phyloP scores from a whole-genome alignment of 2,329 filamentous ascomycete genomes.

The Sporothrix pseudoabietina region DNA sequence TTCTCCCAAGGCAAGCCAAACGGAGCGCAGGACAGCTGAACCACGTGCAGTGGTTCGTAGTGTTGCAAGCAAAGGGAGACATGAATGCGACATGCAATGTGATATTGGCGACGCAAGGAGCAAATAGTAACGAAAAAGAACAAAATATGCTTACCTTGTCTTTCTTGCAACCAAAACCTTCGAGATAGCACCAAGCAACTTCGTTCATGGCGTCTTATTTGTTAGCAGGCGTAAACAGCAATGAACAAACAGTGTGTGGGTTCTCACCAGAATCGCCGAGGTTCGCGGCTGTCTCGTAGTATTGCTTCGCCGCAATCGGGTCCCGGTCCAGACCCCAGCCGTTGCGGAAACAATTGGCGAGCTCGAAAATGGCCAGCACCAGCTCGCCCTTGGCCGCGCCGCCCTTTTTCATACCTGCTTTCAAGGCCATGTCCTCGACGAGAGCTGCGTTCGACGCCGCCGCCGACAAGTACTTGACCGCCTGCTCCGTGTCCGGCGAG shows the following conservation, averaged over 20 bases:
- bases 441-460: slow-evolving; percentile 88
- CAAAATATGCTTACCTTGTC: slow-evolving; percentile 75
- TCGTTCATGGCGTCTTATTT: slow-evolving; percentile 90
- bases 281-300: slow-evolving; percentile 97
- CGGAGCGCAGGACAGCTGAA: neutral
- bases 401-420: slow-evolving; percentile 87
- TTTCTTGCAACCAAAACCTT: slow-evolving; percentile 97
- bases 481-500: slow-evolving; percentile 67
- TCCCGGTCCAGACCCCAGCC: slow-evolving; percentile 92
- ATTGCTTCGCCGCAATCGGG: slow-evolving; percentile 82
- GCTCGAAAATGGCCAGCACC: slow-evolving; percentile 92
- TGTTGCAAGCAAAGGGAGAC: neutral
- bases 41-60: neutral
- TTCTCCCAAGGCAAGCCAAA: neutral
- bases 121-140: neutral
- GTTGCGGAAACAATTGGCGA: slow-evolving; percentile 89
- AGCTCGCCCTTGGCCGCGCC: slow-evolving; percentile 95
- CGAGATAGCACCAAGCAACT: slow-evolving; percentile 90
- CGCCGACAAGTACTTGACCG: slow-evolving; percentile 80
- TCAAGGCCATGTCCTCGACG: slow-evolving; percentile 81
- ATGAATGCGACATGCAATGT: neutral
- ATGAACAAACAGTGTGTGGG: neutral
- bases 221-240: slow-evolving; percentile 12
- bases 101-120: slow-evolving; percentile 8
- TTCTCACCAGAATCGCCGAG: slow-evolving; percentile 77